Conservation (phyloP, 306 rosid species). For the Cucumis sativus region DNA sequence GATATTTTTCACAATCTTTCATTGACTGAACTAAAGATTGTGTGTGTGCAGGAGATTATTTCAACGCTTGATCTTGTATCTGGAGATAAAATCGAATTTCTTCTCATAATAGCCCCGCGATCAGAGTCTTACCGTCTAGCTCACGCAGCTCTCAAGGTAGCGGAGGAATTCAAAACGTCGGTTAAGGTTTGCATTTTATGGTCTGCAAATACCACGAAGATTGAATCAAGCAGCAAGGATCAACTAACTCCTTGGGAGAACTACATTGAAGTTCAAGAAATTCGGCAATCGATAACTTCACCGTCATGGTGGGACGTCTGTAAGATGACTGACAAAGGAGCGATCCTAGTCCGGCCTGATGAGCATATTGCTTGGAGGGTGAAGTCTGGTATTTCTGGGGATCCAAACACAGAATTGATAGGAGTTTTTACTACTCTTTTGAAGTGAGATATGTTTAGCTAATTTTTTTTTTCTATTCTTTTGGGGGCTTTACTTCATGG, state of each 20-base stretch:
- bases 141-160: constrained; percentile 46
- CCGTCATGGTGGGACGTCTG: constrained; percentile 68
- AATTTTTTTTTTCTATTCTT: neutral
- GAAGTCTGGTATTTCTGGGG: constrained; percentile 31
- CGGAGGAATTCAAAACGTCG: constrained; percentile 39
- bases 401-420: constrained; percentile 44
- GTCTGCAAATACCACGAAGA: constrained; percentile 28
- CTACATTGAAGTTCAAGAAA: constrained; percentile 45
- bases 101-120: constrained; percentile 58
- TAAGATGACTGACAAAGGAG: constrained; percentile 53
- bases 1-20: too few relatives aligned
- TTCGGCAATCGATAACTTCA: constrained; percentile 25
- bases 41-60: constrained; percentile 31
- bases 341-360: constrained; percentile 71
- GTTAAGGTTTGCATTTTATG: constrained; percentile 55
- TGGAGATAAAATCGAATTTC: constrained; percentile 53
- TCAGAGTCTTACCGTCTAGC: constrained; percentile 48
- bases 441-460: neutral
- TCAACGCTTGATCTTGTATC: constrained; percentile 71
- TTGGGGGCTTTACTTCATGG: neutral
- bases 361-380: constrained; percentile 79
- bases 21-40: neutral
- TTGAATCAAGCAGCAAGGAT: constrained; percentile 32
- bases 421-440: constrained; percentile 48
- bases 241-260: constrained; percentile 51